phyloP scores from a whole-genome alignment of 306 rosid genomes.

The Casuarina glauca region DNA sequence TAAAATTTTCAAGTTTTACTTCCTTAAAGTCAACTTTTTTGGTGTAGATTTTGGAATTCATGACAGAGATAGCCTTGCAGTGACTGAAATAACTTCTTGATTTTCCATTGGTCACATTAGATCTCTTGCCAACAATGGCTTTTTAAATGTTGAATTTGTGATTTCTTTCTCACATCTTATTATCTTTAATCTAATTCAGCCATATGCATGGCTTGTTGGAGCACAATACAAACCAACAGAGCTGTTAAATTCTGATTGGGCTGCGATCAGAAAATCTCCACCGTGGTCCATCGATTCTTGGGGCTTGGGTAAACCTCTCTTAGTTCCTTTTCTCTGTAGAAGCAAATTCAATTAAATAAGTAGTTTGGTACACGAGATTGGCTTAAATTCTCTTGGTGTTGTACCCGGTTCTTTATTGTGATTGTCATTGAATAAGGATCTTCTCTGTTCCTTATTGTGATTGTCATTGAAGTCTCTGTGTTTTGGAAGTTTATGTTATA shows the following conservation, averaged over 20 bases:
- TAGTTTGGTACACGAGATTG: conserved; percentile 21
- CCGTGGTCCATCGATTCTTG: conserved; percentile 97
- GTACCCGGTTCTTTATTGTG: conserved; percentile 15
- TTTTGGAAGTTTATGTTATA: conserved; percentile 1
- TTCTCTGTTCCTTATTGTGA: neutral
- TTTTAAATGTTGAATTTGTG: conserved; percentile 16
- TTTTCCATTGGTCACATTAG: neutral
- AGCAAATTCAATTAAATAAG: conserved; percentile 20
- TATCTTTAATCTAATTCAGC: conserved; percentile 53
- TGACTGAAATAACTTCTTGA: neutral
- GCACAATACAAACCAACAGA: conserved; percentile 90
- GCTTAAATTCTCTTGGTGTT: conserved; percentile 9
- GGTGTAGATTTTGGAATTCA: neutral
- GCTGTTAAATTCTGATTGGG: conserved; percentile 90
- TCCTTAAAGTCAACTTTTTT: neutral
- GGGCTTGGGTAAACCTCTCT: conserved; percentile 87
- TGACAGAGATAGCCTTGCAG: neutral
- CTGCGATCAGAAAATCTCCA: conserved; percentile 82
- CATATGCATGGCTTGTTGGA: conserved; percentile 97
- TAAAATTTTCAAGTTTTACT: neutral
- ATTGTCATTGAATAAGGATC: neutral
- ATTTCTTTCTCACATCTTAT: conserved; percentile 32
- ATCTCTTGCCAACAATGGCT: neutral
- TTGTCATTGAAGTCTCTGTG: neutral
- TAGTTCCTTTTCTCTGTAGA: conserved; percentile 15